Evolutionary conservation across 2,329 filamentous ascomycete genomes (phyloP).

Genomic region (Aspergillus puulaauensis): DNA sequence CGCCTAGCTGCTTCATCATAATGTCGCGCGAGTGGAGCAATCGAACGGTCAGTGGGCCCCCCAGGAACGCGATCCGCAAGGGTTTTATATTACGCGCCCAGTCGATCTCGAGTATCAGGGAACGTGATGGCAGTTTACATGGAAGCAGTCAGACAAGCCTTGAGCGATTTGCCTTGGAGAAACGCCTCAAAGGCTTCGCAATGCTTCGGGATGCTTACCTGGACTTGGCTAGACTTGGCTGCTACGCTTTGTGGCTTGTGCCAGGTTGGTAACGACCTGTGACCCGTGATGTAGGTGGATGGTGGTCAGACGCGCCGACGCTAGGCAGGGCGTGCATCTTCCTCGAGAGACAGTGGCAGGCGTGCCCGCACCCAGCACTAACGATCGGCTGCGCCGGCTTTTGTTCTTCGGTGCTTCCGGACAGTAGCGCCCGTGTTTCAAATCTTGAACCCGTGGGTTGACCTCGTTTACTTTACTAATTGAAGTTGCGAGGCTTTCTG

Average conservation of each 20-base stretch:
- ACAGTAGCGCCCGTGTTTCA: background rate
- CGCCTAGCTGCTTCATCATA: background rate
- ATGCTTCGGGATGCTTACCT: constrained; percentile 11
- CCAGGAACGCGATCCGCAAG: background rate
- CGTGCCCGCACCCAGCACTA: background rate
- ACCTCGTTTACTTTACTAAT: background rate
- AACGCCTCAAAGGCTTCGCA: background rate
- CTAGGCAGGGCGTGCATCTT: background rate
- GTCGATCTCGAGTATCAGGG: background rate
- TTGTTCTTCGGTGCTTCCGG: background rate
- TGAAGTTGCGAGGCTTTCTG: background rate
- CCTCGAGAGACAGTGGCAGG: background rate
- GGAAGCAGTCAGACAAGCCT: background rate
- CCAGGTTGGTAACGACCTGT: background rate
- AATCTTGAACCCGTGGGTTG: background rate
- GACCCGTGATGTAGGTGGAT: background rate
- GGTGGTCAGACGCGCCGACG: background rate
- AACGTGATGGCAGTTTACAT: background rate
- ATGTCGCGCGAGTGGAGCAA: background rate
- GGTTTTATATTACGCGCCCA: background rate
- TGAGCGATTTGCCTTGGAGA: background rate
- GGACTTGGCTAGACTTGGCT: background rate
- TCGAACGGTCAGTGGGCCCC: background rate
- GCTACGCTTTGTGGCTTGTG: background rate
- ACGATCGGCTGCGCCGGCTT: background rate